A percentile compares a stretch with the other conserved stretches of the same genome.
Evolutionary conservation across 2,329 filamentous ascomycete species (phyloP).

Genomic region (Helotiales sp.): DNA sequence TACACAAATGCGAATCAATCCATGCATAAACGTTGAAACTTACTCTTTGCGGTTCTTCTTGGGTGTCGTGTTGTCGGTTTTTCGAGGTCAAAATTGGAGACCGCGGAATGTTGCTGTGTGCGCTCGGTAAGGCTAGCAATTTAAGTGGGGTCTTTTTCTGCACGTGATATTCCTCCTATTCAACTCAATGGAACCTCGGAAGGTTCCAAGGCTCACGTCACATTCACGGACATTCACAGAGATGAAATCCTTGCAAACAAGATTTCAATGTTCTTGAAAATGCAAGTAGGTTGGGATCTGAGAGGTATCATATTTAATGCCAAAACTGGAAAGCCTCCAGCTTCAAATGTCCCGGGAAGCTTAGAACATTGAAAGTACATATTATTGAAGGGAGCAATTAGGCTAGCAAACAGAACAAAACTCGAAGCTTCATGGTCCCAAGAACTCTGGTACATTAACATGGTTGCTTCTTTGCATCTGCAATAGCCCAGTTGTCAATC

Average conservation of each 20-base stretch:
- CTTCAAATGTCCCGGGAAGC: too few species aligned
- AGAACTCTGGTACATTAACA: too few species aligned
- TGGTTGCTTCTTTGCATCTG: constrained; percentile 22
- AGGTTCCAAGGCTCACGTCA: too few species aligned
- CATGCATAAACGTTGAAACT: constrained; percentile 42
- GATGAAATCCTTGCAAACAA: background rate
- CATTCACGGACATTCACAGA: background rate
- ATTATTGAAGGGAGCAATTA: too few species aligned
- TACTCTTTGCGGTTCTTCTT: constrained; percentile 51
- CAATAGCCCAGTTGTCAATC: constrained; percentile 30
- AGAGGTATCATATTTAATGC: too few species aligned
- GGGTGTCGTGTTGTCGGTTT: constrained; percentile 24
- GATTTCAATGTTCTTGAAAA: too few species aligned
- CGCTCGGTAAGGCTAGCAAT: background rate
- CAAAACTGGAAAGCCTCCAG: too few species aligned
- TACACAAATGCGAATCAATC: constrained; percentile 15
- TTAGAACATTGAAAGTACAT: too few species aligned
- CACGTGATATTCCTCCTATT: background rate
- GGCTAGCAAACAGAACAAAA: too few species aligned
- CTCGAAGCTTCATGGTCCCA: too few species aligned
- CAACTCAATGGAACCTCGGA: too few species aligned
- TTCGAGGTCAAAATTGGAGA: constrained; percentile 12
- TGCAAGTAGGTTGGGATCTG: too few species aligned
- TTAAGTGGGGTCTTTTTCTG: background rate
- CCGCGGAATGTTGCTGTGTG: constrained; percentile 3